Conservation (phyloP, 352 stramenopile species). For the Aphanomyces euteiches region DNA sequence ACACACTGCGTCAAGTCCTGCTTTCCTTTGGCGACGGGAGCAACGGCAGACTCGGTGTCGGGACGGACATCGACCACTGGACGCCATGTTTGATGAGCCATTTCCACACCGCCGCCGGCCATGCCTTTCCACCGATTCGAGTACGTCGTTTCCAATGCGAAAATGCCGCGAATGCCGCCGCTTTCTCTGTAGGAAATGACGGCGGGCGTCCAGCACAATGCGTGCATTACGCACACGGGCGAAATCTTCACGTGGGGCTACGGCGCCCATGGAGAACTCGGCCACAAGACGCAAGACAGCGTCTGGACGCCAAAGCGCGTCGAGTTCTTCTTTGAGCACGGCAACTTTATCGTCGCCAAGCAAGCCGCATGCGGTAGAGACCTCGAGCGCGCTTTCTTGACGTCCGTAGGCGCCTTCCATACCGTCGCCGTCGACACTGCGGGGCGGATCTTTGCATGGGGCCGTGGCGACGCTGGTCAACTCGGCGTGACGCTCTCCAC, state of each 20-base stretch:
- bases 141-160: neutral
- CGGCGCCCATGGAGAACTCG: conserved; percentile 52
- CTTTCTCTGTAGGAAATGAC: conserved; percentile 33
- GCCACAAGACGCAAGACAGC: conserved; percentile 44
- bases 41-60: conserved; percentile 58
- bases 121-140: conserved; percentile 38
- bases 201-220: conserved; percentile 47
- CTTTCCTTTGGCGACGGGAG: conserved; percentile 66
- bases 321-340: conserved; percentile 37
- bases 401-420: conserved; percentile 47
- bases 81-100: conserved; percentile 43
- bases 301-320: conserved; percentile 61
- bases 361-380: conserved; percentile 4
- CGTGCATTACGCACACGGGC: conserved; percentile 43
- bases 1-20: conserved; percentile 29
- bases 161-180: no score
- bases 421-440: conserved; percentile 46
- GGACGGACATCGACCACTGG: conserved; percentile 46
- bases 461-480: conserved; percentile 47
- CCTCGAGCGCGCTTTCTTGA: conserved; percentile 30
- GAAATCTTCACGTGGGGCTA: conserved; percentile 67
- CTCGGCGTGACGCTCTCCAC: conserved; percentile 33
- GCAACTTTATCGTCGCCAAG: neutral
- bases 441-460: conserved; percentile 60
- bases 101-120: conserved; percentile 33